phyloP scores from a whole-genome alignment of 148 eudicot species.

The Nepenthes mirabilis region DNA sequence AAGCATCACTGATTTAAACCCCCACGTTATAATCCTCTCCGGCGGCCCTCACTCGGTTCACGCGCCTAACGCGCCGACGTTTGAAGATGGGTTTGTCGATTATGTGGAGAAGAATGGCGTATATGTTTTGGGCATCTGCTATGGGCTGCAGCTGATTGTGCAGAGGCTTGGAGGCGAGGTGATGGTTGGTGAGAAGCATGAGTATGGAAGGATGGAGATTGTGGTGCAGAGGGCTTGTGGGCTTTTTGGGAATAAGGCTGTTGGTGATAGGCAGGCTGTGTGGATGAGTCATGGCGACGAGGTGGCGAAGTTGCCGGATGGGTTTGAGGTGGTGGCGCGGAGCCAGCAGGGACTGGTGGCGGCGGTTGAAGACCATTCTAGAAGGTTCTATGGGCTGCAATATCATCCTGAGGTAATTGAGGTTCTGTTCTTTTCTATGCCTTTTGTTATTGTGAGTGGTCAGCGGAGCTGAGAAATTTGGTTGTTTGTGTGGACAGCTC shows the following conservation, averaged over 20 bases:
- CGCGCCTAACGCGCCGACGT: conserved; percentile 57
- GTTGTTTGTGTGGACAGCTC: neutral
- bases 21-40: conserved; percentile 80
- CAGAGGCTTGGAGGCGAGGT: conserved; percentile 69
- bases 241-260: conserved; percentile 37
- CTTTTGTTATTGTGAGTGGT: neutral
- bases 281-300: conserved; percentile 99
- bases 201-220: conserved; percentile 95
- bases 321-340: conserved; percentile 72
- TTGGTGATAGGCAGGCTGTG: conserved; percentile 71
- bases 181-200: conserved; percentile 63
- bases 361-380: conserved; percentile 53
- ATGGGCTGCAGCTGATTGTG: conserved; percentile 81
- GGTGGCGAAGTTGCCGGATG: conserved; percentile 64
- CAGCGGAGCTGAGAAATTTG: neutral
- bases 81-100: conserved; percentile 70
- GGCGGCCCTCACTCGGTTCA: conserved; percentile 97
- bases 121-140: conserved; percentile 72
- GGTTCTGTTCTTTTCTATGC: neutral
- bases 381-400: conserved; percentile 76
- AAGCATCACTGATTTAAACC: conserved; percentile 58
- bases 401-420: conserved; percentile 89
- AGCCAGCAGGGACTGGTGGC: conserved; percentile 80
- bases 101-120: conserved; percentile 51
- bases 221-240: conserved; percentile 36